Evolutionary conservation across 306 rosid species (phyloP).

Genomic region (Dryas drummondii): DNA sequence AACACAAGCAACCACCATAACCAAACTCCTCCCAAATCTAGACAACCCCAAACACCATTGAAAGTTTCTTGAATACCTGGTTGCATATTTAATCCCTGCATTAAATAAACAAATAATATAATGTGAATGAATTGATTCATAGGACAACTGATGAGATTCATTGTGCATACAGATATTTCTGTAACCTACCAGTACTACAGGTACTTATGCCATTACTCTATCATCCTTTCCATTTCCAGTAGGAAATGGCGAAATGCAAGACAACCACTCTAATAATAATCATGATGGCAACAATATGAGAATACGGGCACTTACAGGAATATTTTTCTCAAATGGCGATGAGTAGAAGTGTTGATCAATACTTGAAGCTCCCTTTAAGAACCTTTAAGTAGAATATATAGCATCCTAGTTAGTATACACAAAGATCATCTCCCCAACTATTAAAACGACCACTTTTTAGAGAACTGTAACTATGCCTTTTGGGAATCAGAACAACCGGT

Average conservation of each 20-base stretch:
- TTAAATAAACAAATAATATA: too few relatives aligned
- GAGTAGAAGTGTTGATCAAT: conserved; percentile 79
- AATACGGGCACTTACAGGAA: conserved; percentile 61
- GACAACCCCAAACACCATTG: too few relatives aligned
- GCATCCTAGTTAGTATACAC: conserved; percentile 16
- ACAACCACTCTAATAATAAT: background rate
- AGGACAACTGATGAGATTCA: background rate
- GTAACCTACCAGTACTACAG: conserved; percentile 1
- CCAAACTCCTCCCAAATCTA: too few relatives aligned
- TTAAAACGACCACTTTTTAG: background rate
- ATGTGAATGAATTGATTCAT: too few relatives aligned
- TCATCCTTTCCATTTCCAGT: background rate
- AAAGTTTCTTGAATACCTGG: too few relatives aligned
- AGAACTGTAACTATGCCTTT: too few relatives aligned
- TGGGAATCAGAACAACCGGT: too few relatives aligned
- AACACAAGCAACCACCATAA: too few relatives aligned
- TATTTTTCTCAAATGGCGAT: conserved; percentile 68
- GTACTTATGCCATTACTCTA: background rate
- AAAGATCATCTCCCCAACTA: background rate
- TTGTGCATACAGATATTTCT: background rate
- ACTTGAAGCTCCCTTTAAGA: conserved; percentile 86
- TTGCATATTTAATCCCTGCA: too few relatives aligned
- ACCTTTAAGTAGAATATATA: conserved; percentile 49
- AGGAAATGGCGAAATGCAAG: background rate
- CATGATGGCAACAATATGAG: background rate